phyloP scores from a whole-genome alignment of 257 asterid species.

The Coffea eugenioides region DNA sequence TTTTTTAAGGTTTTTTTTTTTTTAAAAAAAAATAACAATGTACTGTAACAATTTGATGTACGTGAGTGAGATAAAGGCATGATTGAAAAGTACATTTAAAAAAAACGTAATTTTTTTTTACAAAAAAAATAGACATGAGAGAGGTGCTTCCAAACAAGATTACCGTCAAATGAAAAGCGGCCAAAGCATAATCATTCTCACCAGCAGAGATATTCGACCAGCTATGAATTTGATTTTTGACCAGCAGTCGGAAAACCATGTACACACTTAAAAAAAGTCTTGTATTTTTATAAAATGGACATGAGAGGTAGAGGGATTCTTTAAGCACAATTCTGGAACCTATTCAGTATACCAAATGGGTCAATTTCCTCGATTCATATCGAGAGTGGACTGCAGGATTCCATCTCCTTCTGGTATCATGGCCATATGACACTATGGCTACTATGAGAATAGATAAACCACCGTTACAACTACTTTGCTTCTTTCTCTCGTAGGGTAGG shows the following conservation, averaged over 20 bases:
- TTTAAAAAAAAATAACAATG: too few relatives aligned
- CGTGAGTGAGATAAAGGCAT: too few relatives aligned
- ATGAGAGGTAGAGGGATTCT: not conserved
- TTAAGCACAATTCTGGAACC: not conserved
- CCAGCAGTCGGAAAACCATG: not conserved
- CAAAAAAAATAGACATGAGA: too few relatives aligned
- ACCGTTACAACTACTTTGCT: not conserved
- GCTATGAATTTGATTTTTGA: not conserved
- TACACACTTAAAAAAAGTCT: not conserved
- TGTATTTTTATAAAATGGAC: not conserved
- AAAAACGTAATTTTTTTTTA: too few relatives aligned
- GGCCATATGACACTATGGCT: not conserved
- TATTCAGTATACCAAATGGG: not conserved
- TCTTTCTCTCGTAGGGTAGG: not conserved
- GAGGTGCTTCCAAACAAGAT: too few relatives aligned
- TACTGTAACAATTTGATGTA: too few relatives aligned
- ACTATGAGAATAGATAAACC: not conserved
- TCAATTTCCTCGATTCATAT: not conserved
- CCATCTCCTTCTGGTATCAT: not conserved
- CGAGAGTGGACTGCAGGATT: not conserved
- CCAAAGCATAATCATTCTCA: not conserved
- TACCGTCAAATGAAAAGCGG: constrained; percentile 2
- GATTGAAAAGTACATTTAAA: too few relatives aligned
- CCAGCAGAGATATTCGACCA: not conserved
- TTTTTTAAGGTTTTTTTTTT: too few relatives aligned